Evolutionary conservation across 257 asterid species (phyloP), one percentile per base, ranked within the genome.

Genomic region (Salvia hispanica): DNA sequence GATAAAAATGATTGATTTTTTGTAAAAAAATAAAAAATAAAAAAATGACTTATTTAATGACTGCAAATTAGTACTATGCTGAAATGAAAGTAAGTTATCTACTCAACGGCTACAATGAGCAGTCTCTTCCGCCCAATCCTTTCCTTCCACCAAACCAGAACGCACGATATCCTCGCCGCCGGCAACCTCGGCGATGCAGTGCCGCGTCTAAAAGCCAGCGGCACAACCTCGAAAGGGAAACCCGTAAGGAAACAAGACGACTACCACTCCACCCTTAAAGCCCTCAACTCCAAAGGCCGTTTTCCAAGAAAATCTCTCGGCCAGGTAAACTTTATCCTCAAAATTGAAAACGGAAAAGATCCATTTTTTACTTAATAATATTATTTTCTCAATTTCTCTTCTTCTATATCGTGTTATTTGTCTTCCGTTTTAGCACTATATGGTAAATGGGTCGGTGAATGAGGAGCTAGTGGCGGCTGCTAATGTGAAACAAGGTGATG

Each of bases 261-360:
- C 78, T 94, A 88, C 74, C 90, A 88, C 72, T 77, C 90, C 66
- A 94, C 96, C 18, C 88, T 94, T n/a, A 83, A 85, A 83, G 95
- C 99, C 67, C 97, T 94, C 79, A 94, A 94, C 72, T 87, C 96
- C 76, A 88, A 82, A 73, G 95, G 95, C 73, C 87, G 99, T 14
- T 86, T 88, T 60, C 99, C 97, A 6, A 74, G 99, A 64, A 94
- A 88, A 80, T 87, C 96, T 33, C 96, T 94, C 9, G 99, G 99
- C 50, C 97, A 88, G 84, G 99, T 93, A 62, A 40, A 25, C 31
- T 21, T 11, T 8, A 9, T 44, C 62, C 3, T 7, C 2, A 36
- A n/a, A 10, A 10, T 15, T 56, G 21, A 3, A 16, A 65, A 6
- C 5, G 10, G 10, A 31, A 43, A 18, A 33, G 7, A 21, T 54